Evolutionary conservation across 2,329 filamentous ascomycete species (phyloP).

Genomic region (Fusarium mangiferae): DNA sequence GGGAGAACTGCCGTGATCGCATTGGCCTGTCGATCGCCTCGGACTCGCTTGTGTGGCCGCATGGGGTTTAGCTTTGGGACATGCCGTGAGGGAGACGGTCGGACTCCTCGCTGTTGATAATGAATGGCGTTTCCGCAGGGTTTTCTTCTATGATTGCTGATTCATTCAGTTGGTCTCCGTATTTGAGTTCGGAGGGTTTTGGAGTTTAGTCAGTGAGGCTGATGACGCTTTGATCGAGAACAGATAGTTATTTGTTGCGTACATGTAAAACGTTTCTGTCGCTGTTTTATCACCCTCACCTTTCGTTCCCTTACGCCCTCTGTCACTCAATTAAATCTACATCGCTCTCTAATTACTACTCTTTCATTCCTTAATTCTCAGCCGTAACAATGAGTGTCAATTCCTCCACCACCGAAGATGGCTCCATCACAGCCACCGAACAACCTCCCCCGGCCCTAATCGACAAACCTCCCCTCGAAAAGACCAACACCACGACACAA

Average conservation of each 20-base stretch:
- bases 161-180: fast-evolving
- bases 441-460: background rate
- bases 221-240: background rate
- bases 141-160: background rate
- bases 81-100: background rate
- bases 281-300: background rate
- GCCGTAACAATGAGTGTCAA: background rate
- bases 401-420: background rate
- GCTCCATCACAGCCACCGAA: background rate
- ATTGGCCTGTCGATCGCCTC: background rate
- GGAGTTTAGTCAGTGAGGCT: background rate
- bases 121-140: background rate
- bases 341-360: background rate
- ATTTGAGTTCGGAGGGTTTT: background rate
- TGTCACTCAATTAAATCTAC: background rate
- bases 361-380: fast-evolving
- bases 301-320: background rate
- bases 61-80: background rate
- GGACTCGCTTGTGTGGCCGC: background rate
- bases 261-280: background rate
- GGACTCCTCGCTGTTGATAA: background rate
- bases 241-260: fast-evolving
- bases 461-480: background rate
- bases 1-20: background rate
- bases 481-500: background rate